Conservation (phyloP, 1,284 basidiomycete genomes). For the Cutaneotrichosporon cutaneum region DNA sequence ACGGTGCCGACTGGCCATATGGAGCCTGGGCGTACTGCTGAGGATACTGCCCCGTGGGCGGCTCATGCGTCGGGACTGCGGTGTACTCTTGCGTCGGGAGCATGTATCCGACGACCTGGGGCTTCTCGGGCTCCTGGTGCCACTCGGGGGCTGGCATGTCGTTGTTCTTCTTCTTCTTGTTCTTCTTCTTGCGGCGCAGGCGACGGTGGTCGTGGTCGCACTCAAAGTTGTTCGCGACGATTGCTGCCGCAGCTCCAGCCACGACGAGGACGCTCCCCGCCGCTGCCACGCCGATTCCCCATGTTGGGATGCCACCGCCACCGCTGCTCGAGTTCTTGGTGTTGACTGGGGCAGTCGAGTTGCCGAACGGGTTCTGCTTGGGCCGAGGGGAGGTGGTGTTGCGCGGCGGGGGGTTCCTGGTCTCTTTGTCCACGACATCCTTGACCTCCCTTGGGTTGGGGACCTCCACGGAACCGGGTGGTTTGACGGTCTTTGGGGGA, state of each 20-base stretch:
- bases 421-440: neutral
- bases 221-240: neutral
- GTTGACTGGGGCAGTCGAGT: neutral
- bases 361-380: neutral
- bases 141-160: neutral
- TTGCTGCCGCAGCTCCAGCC: neutral
- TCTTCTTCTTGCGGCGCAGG: neutral
- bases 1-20: no score
- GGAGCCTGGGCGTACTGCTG: neutral
- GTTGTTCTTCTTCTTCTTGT: conserved; percentile 1
- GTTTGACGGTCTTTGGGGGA: neutral
- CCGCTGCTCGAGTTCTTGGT: neutral
- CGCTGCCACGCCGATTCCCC: neutral
- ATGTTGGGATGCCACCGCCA: neutral
- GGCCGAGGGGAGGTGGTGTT: neutral
- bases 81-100: neutral
- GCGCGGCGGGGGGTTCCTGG: neutral
- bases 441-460: neutral
- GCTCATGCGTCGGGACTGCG: neutral
- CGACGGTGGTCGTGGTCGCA: conserved; percentile 4
- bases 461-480: neutral
- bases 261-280: neutral
- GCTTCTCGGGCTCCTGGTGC: neutral
- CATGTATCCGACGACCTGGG: conserved; percentile 1
- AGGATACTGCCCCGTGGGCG: neutral